phyloP scores from a whole-genome alignment of 495 filamentous ascomycete species.

The Amniculicola lignicola region DNA sequence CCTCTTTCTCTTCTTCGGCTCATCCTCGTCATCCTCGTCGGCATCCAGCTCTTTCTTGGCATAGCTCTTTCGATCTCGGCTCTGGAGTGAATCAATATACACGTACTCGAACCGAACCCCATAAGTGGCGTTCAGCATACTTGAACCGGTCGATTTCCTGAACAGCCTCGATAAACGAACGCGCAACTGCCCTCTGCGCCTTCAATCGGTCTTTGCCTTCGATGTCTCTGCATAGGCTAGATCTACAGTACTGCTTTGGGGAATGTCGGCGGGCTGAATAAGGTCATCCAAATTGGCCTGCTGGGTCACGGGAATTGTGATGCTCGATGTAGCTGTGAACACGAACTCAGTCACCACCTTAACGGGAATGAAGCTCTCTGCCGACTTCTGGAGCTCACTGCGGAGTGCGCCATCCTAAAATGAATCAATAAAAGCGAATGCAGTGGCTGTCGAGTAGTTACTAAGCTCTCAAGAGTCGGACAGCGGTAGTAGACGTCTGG shows the following conservation, averaged over 20 bases:
- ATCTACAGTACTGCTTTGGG: conserved; percentile 17
- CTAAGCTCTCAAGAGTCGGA: conserved; percentile 7
- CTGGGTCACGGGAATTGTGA: conserved; percentile 18
- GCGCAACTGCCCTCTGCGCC: conserved; percentile 15
- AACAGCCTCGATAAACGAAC: conserved; percentile 19
- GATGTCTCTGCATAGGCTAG: conserved; percentile 21
- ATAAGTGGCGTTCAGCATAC: conserved; percentile 24
- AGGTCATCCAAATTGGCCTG: conserved; percentile 18
- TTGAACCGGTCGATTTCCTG: conserved; percentile 24
- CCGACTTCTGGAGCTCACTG: conserved; percentile 18
- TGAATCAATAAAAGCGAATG: neutral
- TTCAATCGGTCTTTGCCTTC: conserved; percentile 25
- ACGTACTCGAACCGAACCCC: conserved; percentile 30
- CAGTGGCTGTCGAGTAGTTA: neutral
- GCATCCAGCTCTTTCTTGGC: conserved; percentile 13
- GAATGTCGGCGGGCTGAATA: conserved; percentile 8
- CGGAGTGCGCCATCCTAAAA: conserved; percentile 9
- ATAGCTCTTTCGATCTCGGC: conserved; percentile 13
- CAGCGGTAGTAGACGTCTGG: conserved; percentile 30
- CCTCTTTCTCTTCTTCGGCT: neutral
- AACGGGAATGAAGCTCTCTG: conserved; percentile 20
- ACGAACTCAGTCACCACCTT: conserved; percentile 26
- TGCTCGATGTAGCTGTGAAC: conserved; percentile 16
- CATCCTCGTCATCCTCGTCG: neutral
- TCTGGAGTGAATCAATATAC: conserved; percentile 26